Evolutionary conservation across 495 filamentous ascomycete genomes (phyloP).

Genomic region (Lentithecium fluviatile): DNA sequence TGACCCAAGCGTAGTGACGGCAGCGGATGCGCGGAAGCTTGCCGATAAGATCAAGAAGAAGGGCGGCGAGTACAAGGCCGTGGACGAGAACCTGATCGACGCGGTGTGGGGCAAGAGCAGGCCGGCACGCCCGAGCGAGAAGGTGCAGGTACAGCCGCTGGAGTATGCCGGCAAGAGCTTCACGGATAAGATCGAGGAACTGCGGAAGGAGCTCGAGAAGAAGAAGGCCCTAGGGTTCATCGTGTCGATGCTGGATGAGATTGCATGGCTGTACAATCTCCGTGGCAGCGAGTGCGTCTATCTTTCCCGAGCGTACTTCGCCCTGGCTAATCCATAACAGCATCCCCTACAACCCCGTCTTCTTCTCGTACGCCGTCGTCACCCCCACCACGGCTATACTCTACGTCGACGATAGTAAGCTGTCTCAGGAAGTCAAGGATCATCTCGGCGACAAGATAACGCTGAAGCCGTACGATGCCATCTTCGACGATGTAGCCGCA

Average conservation of each 20-base stretch:
- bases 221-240: constrained; percentile 87
- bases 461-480: constrained; percentile 79
- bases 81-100: constrained; percentile 84
- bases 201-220: constrained; percentile 88
- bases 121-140: constrained; percentile 73
- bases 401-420: constrained; percentile 79
- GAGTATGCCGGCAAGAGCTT: constrained; percentile 83
- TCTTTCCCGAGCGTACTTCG: neutral
- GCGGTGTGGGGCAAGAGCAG: constrained; percentile 74
- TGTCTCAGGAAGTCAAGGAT: constrained; percentile 63
- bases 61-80: constrained; percentile 71
- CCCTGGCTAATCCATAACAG: constrained; percentile 44
- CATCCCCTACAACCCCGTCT: constrained; percentile 98
- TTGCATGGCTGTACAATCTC: constrained; percentile 97
- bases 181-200: constrained; percentile 77
- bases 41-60: constrained; percentile 84
- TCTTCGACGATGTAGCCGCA: constrained; percentile 73
- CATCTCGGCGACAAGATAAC: constrained; percentile 72
- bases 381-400: constrained; percentile 79
- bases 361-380: constrained; percentile 93
- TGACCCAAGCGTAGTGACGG: constrained; percentile 79
- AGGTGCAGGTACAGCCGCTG: constrained; percentile 64
- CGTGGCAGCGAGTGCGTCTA: constrained; percentile 78
- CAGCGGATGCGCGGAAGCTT: constrained; percentile 77
- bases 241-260: constrained; percentile 92